A percentile compares a stretch with the other conserved stretches of the same genome.
phyloP scores from a whole-genome alignment of 768 basidiomycete species.

The Collybiopsis confluens region DNA sequence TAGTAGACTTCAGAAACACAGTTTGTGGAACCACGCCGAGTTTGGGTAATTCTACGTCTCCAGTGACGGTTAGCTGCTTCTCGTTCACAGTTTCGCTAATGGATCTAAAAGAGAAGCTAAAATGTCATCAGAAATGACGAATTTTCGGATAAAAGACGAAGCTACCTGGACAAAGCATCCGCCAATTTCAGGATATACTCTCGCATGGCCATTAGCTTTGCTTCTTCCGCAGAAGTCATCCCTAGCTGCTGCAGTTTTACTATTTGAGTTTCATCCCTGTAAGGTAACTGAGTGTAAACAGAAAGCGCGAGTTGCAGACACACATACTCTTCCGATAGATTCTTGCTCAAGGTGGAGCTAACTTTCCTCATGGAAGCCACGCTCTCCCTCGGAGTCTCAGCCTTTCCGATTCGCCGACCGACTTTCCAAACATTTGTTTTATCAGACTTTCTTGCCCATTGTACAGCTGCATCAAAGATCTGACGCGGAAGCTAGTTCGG shows the following conservation, averaged over 20 bases:
- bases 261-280: constrained; percentile 75
- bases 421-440: constrained; percentile 76
- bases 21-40: constrained; percentile 89
- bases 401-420: constrained; percentile 28
- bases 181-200: constrained; percentile 87
- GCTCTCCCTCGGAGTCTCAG: constrained; percentile 70
- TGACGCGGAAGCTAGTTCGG: constrained; percentile 53
- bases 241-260: constrained; percentile 82
- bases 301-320: neutral
- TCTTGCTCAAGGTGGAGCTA: constrained; percentile 41
- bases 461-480: constrained; percentile 79
- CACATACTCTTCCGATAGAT: constrained; percentile 74
- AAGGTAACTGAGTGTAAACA: constrained; percentile 4
- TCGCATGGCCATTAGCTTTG: constrained; percentile 81
- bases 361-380: constrained; percentile 60
- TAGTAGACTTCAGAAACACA: constrained; percentile 71
- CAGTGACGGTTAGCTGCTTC: constrained; percentile 56
- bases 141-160: neutral
- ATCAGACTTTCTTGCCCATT: constrained; percentile 85
- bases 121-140: constrained; percentile 2
- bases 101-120: constrained; percentile 64
- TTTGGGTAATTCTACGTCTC: constrained; percentile 77
- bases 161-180: constrained; percentile 68
- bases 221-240: constrained; percentile 78
- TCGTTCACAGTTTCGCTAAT: constrained; percentile 61